Evolutionary conservation across 1,139 yeast genomes (phyloP).

Genomic region (Yamadazyma aaseri): DNA sequence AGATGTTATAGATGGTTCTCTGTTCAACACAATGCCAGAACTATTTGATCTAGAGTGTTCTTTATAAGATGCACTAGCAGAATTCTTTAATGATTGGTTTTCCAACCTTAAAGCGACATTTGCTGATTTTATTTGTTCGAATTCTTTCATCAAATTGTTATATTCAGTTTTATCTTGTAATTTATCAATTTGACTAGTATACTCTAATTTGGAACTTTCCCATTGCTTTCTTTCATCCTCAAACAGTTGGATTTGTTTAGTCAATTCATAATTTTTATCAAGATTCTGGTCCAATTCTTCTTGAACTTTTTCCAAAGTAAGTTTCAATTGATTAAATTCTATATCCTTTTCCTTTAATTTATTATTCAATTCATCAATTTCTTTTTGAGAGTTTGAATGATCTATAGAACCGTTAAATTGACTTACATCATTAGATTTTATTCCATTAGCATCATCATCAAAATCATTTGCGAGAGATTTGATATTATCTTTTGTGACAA

Average conservation of each 20-base stretch:
- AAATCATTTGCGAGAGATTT: background rate
- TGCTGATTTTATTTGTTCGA: slow-evolving; percentile 27
- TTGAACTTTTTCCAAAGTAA: slow-evolving; percentile 15
- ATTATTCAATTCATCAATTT: slow-evolving; percentile 14
- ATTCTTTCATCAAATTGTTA: slow-evolving; percentile 20
- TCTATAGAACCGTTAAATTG: slow-evolving; percentile 4
- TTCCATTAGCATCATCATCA: slow-evolving; percentile 3
- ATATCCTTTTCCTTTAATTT: slow-evolving; percentile 9
- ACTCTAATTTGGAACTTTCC: slow-evolving; percentile 7
- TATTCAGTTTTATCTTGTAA: slow-evolving; percentile 11
- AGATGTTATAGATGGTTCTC: slow-evolving; percentile 8
- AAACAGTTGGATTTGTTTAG: slow-evolving; percentile 10
- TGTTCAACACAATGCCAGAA: slow-evolving; percentile 11
- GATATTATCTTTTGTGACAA: slow-evolving; percentile 3
- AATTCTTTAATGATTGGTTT: slow-evolving; percentile 37
- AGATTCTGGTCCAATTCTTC: slow-evolving; percentile 9
- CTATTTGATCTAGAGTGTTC: slow-evolving; percentile 17
- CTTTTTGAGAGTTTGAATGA: slow-evolving; percentile 5
- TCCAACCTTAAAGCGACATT: slow-evolving; percentile 41
- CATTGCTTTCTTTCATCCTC: slow-evolving; percentile 9
- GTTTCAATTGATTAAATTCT: slow-evolving; percentile 14
- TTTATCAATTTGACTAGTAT: slow-evolving; percentile 7
- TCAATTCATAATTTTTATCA: slow-evolving; percentile 11
- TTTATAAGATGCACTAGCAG: slow-evolving; percentile 15
- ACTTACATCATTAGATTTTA: background rate